Conservation (phyloP, 345 rosid genomes). For the Acer saccharum region DNA sequence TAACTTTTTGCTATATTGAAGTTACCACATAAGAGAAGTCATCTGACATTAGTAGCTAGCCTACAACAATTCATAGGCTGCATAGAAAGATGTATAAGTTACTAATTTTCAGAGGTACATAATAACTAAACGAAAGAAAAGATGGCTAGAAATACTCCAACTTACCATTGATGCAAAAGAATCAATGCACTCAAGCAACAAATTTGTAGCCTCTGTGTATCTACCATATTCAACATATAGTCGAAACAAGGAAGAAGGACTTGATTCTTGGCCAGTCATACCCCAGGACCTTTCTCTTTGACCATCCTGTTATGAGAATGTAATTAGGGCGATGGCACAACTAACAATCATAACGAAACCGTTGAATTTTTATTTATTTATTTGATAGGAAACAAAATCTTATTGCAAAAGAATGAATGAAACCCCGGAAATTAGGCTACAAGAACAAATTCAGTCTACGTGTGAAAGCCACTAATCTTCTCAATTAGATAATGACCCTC, state of each 20-base stretch:
- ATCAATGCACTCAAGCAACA: conserved; percentile 72
- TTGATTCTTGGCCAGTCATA: conserved; percentile 79
- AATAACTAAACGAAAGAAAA: not conserved
- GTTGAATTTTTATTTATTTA: too few species aligned
- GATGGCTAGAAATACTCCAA: conserved; percentile 13
- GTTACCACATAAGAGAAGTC: too few species aligned
- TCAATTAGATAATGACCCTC: too few species aligned
- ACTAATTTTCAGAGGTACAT: not conserved
- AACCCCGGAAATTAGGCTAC: not conserved
- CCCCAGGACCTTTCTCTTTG: conserved; percentile 66
- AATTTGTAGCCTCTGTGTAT: conserved; percentile 78
- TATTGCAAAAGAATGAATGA: not conserved
- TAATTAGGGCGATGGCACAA: not conserved
- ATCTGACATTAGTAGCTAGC: too few species aligned
- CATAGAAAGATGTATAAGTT: too few species aligned
- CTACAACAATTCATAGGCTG: too few species aligned
- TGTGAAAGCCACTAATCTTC: not conserved
- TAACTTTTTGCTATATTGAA: too few species aligned
- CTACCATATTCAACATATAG: conserved; percentile 76
- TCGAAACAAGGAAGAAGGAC: conserved; percentile 77
- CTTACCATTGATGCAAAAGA: conserved; percentile 77
- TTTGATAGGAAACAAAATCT: not conserved
- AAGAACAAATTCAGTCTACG: not conserved
- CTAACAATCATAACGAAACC: too few species aligned
- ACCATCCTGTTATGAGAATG: conserved; percentile 44